Conservation (phyloP, 108 stramenopile genomes). For the Pelagomonas calceolata region DNA sequence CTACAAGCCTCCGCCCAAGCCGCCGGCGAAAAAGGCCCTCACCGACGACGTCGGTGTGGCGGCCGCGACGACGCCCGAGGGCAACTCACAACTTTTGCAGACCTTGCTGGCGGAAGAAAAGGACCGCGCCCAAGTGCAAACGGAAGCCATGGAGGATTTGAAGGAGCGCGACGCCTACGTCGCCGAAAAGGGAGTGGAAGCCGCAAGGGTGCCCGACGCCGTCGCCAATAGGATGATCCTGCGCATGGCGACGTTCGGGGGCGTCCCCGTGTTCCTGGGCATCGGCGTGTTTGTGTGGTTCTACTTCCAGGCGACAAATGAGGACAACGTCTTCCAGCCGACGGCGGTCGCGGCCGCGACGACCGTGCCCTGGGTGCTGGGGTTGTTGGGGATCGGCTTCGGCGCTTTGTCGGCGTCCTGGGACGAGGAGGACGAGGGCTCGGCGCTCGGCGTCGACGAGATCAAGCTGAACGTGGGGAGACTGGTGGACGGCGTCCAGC, state of each 20-base stretch:
- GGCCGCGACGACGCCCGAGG: too few relatives aligned
- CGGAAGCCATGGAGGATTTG: too few relatives aligned
- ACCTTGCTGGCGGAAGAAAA: too few relatives aligned
- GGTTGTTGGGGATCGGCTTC: constrained; percentile 11
- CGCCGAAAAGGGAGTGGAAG: constrained; percentile 11
- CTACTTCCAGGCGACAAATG: constrained; percentile 8
- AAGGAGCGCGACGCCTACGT: background rate
- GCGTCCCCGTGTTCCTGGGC: constrained; percentile 1
- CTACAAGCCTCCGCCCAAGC: too few relatives aligned
- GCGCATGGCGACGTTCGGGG: constrained; percentile 16
- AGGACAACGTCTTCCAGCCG: constrained; percentile 5
- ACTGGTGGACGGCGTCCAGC: background rate
- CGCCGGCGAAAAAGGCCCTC: too few relatives aligned
- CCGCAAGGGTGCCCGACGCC: constrained; percentile 20
- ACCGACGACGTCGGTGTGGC: too few relatives aligned
- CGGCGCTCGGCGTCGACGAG: background rate
- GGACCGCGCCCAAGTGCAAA: too few relatives aligned
- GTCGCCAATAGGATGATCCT: constrained; percentile 25
- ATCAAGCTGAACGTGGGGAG: background rate
- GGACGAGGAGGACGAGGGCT: constrained; percentile 10
- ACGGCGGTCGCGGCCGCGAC: constrained; percentile 8
- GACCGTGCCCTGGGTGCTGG: constrained; percentile 1
- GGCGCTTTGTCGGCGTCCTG: constrained; percentile 4
- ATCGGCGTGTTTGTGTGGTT: constrained; percentile 8
- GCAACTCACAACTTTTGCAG: too few relatives aligned